phyloP scores from a whole-genome alignment of 495 filamentous ascomycete species.

The Podospora fimiseda region DNA sequence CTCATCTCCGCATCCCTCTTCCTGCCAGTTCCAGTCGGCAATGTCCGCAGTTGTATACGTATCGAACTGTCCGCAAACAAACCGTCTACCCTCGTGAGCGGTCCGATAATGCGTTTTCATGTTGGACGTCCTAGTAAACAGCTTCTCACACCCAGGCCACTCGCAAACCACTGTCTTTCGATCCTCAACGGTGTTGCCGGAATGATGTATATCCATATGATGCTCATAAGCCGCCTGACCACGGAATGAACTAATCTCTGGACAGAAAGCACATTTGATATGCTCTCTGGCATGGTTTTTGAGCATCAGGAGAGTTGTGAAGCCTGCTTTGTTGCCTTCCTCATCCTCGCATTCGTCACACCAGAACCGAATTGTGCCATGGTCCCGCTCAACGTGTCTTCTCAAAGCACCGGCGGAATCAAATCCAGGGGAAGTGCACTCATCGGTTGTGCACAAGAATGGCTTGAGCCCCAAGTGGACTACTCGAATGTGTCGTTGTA shows the following conservation, averaged over 20 bases:
- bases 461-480: constrained; percentile 64
- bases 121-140: constrained; percentile 73
- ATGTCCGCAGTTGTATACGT: constrained; percentile 52
- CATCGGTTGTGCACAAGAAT: constrained; percentile 59
- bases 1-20: constrained; percentile 59
- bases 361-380: constrained; percentile 61
- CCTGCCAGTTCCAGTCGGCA: constrained; percentile 51
- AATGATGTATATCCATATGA: constrained; percentile 66
- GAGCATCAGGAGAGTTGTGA: constrained; percentile 62
- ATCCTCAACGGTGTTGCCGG: constrained; percentile 52
- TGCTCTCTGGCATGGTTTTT: constrained; percentile 65
- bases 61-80: constrained; percentile 65
- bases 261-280: constrained; percentile 66
- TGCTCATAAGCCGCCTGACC: constrained; percentile 55
- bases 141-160: constrained; percentile 56
- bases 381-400: constrained; percentile 62
- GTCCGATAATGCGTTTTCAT: constrained; percentile 69
- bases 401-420: constrained; percentile 62
- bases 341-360: constrained; percentile 58
- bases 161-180: constrained; percentile 59
- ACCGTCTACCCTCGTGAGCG: constrained; percentile 64
- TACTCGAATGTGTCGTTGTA: constrained; percentile 71
- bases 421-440: constrained; percentile 61
- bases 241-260: constrained; percentile 56
- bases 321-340: constrained; percentile 42